phyloP scores from a whole-genome alignment of 371 early-diverging fungal genomes.

The Nematocida minor region DNA sequence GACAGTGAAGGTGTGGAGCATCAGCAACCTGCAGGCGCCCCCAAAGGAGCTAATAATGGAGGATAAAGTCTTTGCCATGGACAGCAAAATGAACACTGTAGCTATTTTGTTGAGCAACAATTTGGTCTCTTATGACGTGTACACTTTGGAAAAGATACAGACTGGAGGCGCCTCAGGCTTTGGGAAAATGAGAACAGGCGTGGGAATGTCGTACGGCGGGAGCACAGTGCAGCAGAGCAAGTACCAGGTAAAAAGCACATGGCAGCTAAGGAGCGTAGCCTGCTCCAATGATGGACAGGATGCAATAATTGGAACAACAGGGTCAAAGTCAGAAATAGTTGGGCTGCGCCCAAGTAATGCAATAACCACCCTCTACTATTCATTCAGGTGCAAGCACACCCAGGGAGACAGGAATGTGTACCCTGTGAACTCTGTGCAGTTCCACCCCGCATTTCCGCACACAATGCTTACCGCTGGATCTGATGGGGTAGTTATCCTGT shows the following conservation, averaged over 20 bases:
- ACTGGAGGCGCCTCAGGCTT: not conserved
- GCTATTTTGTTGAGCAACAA: constrained; percentile 75
- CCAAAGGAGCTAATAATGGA: constrained; percentile 70
- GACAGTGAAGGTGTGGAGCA: constrained; percentile 81
- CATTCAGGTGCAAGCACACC: constrained; percentile 85
- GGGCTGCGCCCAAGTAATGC: constrained; percentile 67
- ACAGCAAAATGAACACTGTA: constrained; percentile 69
- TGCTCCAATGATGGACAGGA: constrained; percentile 29
- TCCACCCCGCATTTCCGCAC: constrained; percentile 74
- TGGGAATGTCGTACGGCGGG: not conserved
- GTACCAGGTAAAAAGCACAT: constrained; percentile 48
- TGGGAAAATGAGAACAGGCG: not conserved
- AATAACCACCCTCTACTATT: constrained; percentile 48
- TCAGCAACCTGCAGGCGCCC: constrained; percentile 67
- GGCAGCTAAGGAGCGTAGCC: constrained; percentile 55
- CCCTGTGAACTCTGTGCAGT: constrained; percentile 73
- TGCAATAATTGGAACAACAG: constrained; percentile 60
- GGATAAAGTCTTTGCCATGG: constrained; percentile 81
- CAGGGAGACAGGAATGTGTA: constrained; percentile 65
- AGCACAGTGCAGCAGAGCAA: not conserved
- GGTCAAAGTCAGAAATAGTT: constrained; percentile 58
- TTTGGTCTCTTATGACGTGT: constrained; percentile 71
- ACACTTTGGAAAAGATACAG: constrained; percentile 34
- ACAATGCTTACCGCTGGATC: constrained; percentile 81
- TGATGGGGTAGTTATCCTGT: constrained; percentile 80